phyloP scores from a whole-genome alignment of 306 rosid genomes.

The Quercus suber region DNA sequence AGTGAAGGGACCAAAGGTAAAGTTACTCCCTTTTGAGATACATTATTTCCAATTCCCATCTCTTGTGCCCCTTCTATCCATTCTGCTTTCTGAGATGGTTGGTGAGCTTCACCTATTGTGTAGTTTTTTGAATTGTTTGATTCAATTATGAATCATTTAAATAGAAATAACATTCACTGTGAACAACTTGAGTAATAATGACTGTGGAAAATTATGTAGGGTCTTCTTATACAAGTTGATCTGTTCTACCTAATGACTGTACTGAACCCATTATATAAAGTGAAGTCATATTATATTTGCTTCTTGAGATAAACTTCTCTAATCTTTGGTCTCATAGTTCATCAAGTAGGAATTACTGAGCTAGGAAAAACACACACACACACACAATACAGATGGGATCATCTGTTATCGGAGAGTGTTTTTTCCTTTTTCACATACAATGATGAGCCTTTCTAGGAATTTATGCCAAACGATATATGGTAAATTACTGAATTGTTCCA shows the following conservation, averaged over 20 bases:
- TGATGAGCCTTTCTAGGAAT: too few relatives aligned
- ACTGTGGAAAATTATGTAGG: background rate
- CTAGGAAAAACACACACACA: too few relatives aligned
- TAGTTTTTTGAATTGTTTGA: background rate
- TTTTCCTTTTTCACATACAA: too few relatives aligned
- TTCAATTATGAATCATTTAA: background rate
- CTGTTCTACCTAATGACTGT: background rate
- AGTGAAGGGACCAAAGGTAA: slow-evolving; percentile 80
- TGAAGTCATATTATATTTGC: background rate
- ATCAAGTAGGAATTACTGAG: too few relatives aligned
- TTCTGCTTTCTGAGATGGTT: background rate
- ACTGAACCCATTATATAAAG: background rate
- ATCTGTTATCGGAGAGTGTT: too few relatives aligned
- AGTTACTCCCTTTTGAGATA: background rate
- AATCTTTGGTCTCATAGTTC: too few relatives aligned
- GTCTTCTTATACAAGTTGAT: background rate
- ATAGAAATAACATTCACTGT: background rate
- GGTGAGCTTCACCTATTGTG: background rate
- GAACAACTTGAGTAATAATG: background rate
- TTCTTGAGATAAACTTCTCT: background rate
- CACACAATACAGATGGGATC: too few relatives aligned
- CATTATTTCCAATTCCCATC: background rate
- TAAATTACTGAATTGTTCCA: too few relatives aligned
- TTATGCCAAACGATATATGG: too few relatives aligned
- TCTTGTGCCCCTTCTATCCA: slow-evolving; percentile 6